These are phyloP conservation scores for Stephania japonica DNA, from an alignment of 164 flowering plant genomes.

Conservation along the genomic window DNA sequence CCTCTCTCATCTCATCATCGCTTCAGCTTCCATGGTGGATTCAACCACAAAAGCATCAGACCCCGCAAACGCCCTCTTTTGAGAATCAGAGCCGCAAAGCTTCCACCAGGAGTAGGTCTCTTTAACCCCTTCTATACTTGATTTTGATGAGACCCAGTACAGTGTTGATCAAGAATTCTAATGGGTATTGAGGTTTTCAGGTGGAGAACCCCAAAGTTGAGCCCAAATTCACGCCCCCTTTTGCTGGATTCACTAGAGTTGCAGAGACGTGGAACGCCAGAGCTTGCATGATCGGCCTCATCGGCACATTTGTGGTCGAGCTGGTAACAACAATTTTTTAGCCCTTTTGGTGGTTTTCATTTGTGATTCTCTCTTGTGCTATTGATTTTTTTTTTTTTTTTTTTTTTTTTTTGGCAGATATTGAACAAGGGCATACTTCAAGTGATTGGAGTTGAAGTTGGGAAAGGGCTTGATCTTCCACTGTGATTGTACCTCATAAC, in stretches of 20 bases:
- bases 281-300: slow-evolving; percentile 92
- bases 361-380: background rate
- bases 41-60: background rate
- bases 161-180: background rate
- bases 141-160: background rate
- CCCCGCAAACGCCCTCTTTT: slow-evolving; percentile 23
- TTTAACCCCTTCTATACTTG: background rate
- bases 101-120: slow-evolving; percentile 56
- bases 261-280: slow-evolving; percentile 94
- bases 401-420: slow-evolving; percentile 50
- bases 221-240: slow-evolving; percentile 65
- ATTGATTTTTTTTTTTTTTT: background rate
- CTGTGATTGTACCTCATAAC: slow-evolving; percentile 30
- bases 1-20: slow-evolving; percentile 5
- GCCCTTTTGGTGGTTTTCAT: background rate
- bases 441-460: slow-evolving; percentile 79
- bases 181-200: slow-evolving; percentile 28
- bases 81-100: slow-evolving; percentile 58
- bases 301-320: slow-evolving; percentile 80
- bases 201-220: slow-evolving; percentile 65
- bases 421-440: slow-evolving; percentile 82
- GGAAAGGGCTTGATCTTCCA: slow-evolving; percentile 90
- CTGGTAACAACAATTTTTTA: slow-evolving; percentile 38
- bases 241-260: slow-evolving; percentile 77
- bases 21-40: slow-evolving; percentile 6